phyloP scores from a whole-genome alignment of 140 eudicot species.

The Eryngium alpinum region DNA sequence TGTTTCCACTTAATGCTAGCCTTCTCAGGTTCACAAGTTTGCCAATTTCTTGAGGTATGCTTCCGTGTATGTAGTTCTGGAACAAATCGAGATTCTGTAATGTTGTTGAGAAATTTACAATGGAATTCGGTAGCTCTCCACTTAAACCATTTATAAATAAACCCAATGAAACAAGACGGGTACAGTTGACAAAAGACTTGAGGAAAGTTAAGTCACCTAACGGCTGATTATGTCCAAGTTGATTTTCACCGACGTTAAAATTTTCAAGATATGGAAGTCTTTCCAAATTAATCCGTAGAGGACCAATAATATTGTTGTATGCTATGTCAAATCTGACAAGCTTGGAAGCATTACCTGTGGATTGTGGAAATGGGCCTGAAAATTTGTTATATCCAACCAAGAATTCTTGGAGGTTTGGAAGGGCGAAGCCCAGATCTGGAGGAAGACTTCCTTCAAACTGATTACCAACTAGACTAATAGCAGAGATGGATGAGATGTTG shows the following conservation, averaged over 20 bases:
- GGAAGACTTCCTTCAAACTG: not conserved
- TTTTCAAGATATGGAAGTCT: not conserved
- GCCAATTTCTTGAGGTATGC: too few species aligned
- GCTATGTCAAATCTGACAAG: rapidly evolving
- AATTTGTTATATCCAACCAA: rapidly evolving
- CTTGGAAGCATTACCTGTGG: not conserved
- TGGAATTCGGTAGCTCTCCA: not conserved
- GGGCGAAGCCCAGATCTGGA: not conserved
- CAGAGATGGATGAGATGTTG: not conserved
- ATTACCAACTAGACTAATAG: not conserved
- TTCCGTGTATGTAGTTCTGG: not conserved
- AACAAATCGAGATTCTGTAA: not conserved
- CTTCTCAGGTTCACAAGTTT: not conserved
- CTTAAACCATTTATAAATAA: not conserved
- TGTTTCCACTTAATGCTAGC: not conserved
- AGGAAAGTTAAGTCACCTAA: not conserved
- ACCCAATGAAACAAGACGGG: not conserved
- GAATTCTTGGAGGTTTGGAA: not conserved
- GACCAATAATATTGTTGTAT: not conserved
- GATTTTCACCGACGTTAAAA: not conserved
- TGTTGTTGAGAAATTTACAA: not conserved
- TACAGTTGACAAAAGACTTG: not conserved
- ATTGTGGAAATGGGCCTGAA: not conserved
- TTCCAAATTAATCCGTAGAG: not conserved
- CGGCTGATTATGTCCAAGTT: not conserved